These are phyloP conservation scores for Dipodascopsis tothii DNA, from an alignment of 805 yeast species.

Conservation along the genomic window DNA sequence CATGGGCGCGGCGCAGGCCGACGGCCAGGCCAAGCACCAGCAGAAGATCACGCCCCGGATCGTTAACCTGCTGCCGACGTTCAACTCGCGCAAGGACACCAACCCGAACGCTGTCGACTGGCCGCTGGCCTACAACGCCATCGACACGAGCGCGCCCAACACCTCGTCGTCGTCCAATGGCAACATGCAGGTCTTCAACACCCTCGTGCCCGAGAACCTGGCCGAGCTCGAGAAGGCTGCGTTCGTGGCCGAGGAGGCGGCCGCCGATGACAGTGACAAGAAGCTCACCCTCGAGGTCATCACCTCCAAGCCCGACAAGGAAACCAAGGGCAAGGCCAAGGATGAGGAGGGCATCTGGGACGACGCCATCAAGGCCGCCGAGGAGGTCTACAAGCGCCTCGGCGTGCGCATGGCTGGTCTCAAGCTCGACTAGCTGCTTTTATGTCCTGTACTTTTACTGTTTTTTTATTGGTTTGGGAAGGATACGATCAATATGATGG, in stretches of 20 bases:
- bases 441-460: too few relatives aligned
- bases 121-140: conserved; percentile 21
- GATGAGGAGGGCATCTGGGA: conserved; percentile 26
- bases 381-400: conserved; percentile 27
- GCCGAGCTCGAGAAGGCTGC: conserved; percentile 27
- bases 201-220: conserved; percentile 23
- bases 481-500: too few relatives aligned
- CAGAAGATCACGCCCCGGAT: conserved; percentile 20
- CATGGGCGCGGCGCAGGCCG: background rate
- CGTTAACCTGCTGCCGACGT: conserved; percentile 18
- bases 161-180: conserved; percentile 2
- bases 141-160: background rate
- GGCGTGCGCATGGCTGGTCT: conserved; percentile 23
- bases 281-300: conserved; percentile 21
- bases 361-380: conserved; percentile 29
- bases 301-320: conserved; percentile 23
- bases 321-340: conserved; percentile 7
- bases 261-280: conserved; percentile 1
- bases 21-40: background rate
- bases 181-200: conserved; percentile 24
- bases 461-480: too few relatives aligned
- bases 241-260: conserved; percentile 11
- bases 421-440: conserved; percentile 8
- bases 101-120: conserved; percentile 21
- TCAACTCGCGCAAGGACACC: conserved; percentile 19